Evolutionary conservation across 2,329 filamentous ascomycete species (phyloP), one percentile per base, ranked within the genome.

Genomic region (Sclerotinia subarctica): DNA sequence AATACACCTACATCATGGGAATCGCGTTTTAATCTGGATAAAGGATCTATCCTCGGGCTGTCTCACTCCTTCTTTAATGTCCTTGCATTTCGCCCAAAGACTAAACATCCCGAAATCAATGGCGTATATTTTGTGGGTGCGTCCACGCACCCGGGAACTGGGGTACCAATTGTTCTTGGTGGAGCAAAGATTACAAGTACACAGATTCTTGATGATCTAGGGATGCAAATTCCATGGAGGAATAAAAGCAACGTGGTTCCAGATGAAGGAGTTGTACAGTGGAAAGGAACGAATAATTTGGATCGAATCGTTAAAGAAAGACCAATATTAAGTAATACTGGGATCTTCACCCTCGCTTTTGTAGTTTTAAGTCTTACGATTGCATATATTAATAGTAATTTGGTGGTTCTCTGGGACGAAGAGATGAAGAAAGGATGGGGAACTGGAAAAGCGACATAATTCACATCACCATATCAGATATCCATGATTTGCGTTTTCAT

Each of bases 21-120:
- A 72, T 75, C 81, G 21, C 84, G 82, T 62, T 93, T 92, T 81
- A 93, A 93, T 76, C 85, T 93, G 42, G 88, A 92, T 78, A 87
- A 88, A 75, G 90, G 90, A 19, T 88, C 89, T 0, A 93, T 93
- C 67, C 82, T 93, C 0, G 90, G 90, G 0, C 80, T 93, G 0
- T 87, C 84, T 24, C 90, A 93, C 78, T 86, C 84, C 42, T 92
- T 93, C 80, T 90, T 91, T 81, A 91, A 91, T 74, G 88, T 91
- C 19, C 81, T 91, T 0, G 83, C 83, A 46, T 91, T 91, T 80
- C 81, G 89, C 1, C 89, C 89, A 0, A 80, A 81, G 52, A 90
- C 87, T 0, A 80, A 73, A 56, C 73, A 74, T 60, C 70, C 71
- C 1, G 60, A 54, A 71, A 81, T 88, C 44, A 73, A 79, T 5